These are phyloP conservation scores for Aphanomyces invadans DNA, from an alignment of 352 stramenopile genomes.

Conservation along the genomic window DNA sequence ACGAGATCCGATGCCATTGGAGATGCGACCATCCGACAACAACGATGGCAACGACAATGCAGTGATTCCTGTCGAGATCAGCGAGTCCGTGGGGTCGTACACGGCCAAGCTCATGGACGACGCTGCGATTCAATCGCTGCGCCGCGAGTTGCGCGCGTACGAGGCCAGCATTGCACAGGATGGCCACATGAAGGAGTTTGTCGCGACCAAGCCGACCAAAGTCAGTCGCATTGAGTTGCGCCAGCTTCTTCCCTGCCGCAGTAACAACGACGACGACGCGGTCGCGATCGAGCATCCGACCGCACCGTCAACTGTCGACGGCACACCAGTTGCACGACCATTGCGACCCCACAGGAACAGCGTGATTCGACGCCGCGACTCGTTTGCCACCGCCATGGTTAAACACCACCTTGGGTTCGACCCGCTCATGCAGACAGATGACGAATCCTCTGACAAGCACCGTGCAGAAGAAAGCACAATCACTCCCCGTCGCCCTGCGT, in stretches of 20 bases:
- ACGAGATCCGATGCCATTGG: background rate
- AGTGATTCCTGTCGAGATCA: background rate
- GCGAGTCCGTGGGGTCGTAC: background rate
- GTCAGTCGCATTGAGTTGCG: background rate
- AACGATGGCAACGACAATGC: background rate
- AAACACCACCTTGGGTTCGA: constrained; percentile 9
- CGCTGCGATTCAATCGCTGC: constrained; percentile 6
- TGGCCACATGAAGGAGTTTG: constrained; percentile 5
- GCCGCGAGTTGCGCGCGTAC: background rate
- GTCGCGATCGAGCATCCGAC: too few relatives aligned
- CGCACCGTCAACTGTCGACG: too few relatives aligned
- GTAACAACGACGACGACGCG: background rate
- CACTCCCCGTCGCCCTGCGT: background rate
- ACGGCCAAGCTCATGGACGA: constrained; percentile 18
- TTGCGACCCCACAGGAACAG: too few relatives aligned
- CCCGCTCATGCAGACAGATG: background rate
- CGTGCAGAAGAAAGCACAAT: background rate
- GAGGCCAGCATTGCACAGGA: background rate
- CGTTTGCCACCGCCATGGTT: constrained; percentile 1
- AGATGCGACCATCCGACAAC: background rate
- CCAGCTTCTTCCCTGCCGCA: background rate
- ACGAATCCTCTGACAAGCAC: background rate
- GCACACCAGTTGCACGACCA: background rate
- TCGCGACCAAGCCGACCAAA: background rate
- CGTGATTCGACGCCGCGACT: background rate